Evolutionary conservation across 176 grass and related monocot genomes (phyloP).

Genomic region (Otatea glauca): DNA sequence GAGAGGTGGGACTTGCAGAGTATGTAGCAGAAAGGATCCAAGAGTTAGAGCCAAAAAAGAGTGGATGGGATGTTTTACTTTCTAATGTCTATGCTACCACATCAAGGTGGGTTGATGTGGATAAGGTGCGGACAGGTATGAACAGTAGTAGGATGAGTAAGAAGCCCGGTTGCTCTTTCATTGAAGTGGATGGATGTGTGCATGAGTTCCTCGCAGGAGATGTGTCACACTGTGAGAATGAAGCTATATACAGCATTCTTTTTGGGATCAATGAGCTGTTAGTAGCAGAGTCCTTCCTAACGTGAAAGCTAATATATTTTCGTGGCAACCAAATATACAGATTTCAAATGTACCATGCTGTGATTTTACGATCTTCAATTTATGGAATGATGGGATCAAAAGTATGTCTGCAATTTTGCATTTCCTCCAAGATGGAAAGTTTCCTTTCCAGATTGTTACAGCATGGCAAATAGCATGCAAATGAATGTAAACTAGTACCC

Average conservation of each 20-base stretch:
- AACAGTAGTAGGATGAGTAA: constrained; percentile 56
- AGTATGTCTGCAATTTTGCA: constrained; percentile 17
- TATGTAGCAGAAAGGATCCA: constrained; percentile 66
- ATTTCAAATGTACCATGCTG: constrained; percentile 17
- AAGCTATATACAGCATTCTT: constrained; percentile 67
- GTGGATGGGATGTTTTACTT: constrained; percentile 72
- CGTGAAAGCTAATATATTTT: constrained; percentile 36
- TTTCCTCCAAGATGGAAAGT: constrained; percentile 11
- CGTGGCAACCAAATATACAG: neutral
- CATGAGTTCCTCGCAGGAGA: constrained; percentile 78
- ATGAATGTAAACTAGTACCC: neutral
- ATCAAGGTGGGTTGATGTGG: constrained; percentile 79
- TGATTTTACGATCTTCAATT: constrained; percentile 24
- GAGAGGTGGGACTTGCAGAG: constrained; percentile 69
- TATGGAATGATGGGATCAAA: constrained; percentile 12
- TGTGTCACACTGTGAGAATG: constrained; percentile 60
- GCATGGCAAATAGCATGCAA: neutral
- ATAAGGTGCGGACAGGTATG: constrained; percentile 63
- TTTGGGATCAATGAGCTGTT: constrained; percentile 56
- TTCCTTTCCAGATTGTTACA: constrained; percentile 25
- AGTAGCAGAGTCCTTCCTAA: constrained; percentile 50
- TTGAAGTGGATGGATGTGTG: constrained; percentile 81
- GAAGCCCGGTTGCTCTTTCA: constrained; percentile 79
- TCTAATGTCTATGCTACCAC: constrained; percentile 87
- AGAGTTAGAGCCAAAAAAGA: constrained; percentile 63